Conservation (phyloP, 2,329 filamentous ascomycete species). For the Fusarium praegraminearum region DNA sequence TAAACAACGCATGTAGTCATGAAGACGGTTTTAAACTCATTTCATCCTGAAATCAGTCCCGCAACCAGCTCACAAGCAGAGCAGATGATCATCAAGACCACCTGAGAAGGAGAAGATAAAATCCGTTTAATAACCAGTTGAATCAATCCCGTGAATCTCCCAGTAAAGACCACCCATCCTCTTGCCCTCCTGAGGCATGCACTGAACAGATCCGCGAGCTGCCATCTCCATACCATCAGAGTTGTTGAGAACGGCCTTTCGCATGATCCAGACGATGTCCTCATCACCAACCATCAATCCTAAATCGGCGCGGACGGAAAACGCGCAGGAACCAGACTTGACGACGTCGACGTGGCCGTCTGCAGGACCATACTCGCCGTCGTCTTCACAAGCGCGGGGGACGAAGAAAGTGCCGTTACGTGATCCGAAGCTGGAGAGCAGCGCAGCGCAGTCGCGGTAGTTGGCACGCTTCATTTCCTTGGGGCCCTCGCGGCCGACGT, state of each 20-base stretch:
- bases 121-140: constrained; percentile 11
- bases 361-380: constrained; percentile 20
- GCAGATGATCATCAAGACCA: constrained; percentile 22
- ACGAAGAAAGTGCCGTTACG: constrained; percentile 51
- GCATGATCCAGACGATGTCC: constrained; percentile 33
- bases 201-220: constrained; percentile 33
- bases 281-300: constrained; percentile 31
- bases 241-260: constrained; percentile 32
- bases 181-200: constrained; percentile 12
- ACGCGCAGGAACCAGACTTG: constrained; percentile 44
- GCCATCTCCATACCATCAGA: constrained; percentile 32
- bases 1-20: constrained; percentile 30
- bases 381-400: constrained; percentile 22
- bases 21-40: constrained; percentile 20
- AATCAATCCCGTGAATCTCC: constrained; percentile 32
- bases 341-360: constrained; percentile 43
- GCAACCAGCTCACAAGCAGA: constrained; percentile 1
- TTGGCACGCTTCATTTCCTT: constrained; percentile 43
- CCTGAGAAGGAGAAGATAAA: neutral
- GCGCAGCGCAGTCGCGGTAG: constrained; percentile 50
- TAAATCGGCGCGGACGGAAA: constrained; percentile 44
- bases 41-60: constrained; percentile 6
- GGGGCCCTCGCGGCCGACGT: constrained; percentile 30
- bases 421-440: constrained; percentile 48
- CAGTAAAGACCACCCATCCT: constrained; percentile 33